Evolutionary conservation across 2,329 filamentous ascomycete genomes (phyloP).

Genomic region (Botrytis aclada): DNA sequence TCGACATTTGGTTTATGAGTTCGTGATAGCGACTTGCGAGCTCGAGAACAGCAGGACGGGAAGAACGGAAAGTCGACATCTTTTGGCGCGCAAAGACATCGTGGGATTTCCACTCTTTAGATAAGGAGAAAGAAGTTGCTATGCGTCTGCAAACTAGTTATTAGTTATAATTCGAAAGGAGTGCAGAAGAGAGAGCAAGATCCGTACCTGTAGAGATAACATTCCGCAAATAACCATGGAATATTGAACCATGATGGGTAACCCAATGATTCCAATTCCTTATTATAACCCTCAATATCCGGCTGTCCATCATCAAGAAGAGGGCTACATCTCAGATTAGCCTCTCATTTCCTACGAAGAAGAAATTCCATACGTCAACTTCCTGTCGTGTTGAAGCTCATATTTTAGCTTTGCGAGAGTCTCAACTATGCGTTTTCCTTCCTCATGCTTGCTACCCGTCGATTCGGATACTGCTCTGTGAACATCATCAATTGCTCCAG

Average conservation of each 20-base stretch:
- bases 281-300: conserved; percentile 77
- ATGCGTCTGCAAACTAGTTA: conserved; percentile 60
- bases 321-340: conserved; percentile 53
- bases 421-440: conserved; percentile 84
- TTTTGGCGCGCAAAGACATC: conserved; percentile 90
- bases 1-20: conserved; percentile 63
- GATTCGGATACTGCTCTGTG: conserved; percentile 65
- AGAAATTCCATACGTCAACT: conserved; percentile 61
- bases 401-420: conserved; percentile 84
- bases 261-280: conserved; percentile 72
- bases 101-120: conserved; percentile 81
- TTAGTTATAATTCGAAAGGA: background rate
- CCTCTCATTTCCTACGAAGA: background rate
- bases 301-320: conserved; percentile 36
- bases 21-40: conserved; percentile 76
- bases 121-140: conserved; percentile 71
- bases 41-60: conserved; percentile 79
- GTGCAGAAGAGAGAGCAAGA: background rate
- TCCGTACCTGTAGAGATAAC: conserved; percentile 75
- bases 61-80: conserved; percentile 87
- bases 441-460: conserved; percentile 60
- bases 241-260: conserved; percentile 77
- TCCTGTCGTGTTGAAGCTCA: conserved; percentile 85
- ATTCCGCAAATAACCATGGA: conserved; percentile 89
- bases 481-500: conserved; percentile 90